Conservation (phyloP, 169 alveolate genomes). For the Cryptosporidium ryanae region DNA sequence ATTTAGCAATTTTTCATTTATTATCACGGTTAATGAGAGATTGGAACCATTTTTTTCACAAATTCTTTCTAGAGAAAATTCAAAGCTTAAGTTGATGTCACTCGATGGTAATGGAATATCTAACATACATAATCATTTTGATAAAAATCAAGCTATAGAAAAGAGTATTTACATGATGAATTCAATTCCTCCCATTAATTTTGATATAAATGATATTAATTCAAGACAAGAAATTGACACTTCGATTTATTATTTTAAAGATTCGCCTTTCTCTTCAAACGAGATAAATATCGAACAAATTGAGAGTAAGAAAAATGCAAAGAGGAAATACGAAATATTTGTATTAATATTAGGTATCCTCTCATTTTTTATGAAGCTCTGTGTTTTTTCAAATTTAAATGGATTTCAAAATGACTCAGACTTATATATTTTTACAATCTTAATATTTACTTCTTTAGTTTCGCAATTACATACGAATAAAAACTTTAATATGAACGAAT, state of each 20-base stretch:
- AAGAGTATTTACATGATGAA: background rate
- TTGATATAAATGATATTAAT: too few species aligned
- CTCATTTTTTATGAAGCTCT: slow-evolving; percentile 12
- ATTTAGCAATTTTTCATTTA: slow-evolving; percentile 23
- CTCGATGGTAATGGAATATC: background rate
- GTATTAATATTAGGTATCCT: slow-evolving; percentile 3
- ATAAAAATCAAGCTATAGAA: background rate
- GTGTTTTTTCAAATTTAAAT: background rate
- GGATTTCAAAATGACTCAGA: background rate
- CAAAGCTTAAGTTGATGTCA: background rate
- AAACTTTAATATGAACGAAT: background rate
- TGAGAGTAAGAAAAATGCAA: background rate
- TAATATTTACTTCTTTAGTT: background rate
- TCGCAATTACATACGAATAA: background rate
- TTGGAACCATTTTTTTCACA: slow-evolving; percentile 23
- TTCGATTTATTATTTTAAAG: too few species aligned
- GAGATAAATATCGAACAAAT: background rate
- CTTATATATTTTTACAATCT: slow-evolving; percentile 1
- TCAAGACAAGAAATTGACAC: slow-evolving; percentile 7
- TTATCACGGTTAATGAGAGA: slow-evolving; percentile 15
- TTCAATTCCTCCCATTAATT: background rate
- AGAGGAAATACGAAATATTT: background rate
- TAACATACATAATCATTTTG: background rate
- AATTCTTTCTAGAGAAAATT: background rate
- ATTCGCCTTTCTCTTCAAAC: too few species aligned